Evolutionary conservation across 805 yeast species (phyloP), one percentile per base, ranked within the genome.

Genomic region (Teunomyces cretensis): DNA sequence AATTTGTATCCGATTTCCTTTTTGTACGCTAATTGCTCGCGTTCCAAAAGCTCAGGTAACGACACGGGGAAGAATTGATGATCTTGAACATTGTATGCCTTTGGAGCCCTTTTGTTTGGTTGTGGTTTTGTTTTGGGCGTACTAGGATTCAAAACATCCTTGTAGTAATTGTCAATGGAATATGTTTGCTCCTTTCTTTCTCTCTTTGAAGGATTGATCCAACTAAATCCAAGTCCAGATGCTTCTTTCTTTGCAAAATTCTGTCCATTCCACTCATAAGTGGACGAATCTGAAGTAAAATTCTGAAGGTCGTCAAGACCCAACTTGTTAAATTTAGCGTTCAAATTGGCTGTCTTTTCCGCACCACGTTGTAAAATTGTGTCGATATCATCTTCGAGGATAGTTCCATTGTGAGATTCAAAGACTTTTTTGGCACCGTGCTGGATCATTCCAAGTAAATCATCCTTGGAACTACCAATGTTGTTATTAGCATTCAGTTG

Each of bases 181-280:
- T 86, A 87, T 1, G 86, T 82, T 53, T 85, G 89, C 50, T 86
- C 91, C 51, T 85, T 86, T 51, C 91, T 69, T 57, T 86, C 88
- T 64, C 94, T 74, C 54, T 81, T 82, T 0, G 86, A 70, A 0
- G 92, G 94, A 54, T 86, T 85, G 27, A 86, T 80, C 88, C 91
- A 86, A 2, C 76, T 65, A 39, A 76, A 68, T 6, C 66, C 71
- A 27, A 59, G 46, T 28, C 71, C 70, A n/a, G 69, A 67, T 30
- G 49, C 55, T 14, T 66, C 71, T 46, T 65, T 71, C 55, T 81
- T 80, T 49, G 92, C 90, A 62, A 84, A 86, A 55, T 86, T 84
- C 54, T 84, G 78, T 13, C 99, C 99, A 58, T 94, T 90, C 99
- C 99, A 92, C 65, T 91, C 97, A 64, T 92, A 92, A 0, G 97